phyloP scores from a whole-genome alignment of 495 filamentous ascomycete genomes.

The Neurospora sublineolata region DNA sequence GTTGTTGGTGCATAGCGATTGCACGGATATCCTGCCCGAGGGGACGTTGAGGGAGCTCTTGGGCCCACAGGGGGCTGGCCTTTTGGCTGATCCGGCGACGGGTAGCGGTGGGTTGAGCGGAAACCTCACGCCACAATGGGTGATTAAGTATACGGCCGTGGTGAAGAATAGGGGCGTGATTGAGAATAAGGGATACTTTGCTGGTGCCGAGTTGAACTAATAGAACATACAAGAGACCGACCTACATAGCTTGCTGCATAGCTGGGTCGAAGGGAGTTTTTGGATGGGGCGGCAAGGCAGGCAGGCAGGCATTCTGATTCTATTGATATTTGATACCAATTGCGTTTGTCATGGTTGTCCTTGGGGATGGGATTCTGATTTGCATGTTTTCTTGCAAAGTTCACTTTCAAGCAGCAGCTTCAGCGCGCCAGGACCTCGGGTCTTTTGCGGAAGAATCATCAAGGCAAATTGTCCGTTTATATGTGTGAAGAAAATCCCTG shows the following conservation, averaged over 20 bases:
- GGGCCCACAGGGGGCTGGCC: slow-evolving; percentile 55
- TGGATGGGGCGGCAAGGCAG: neutral
- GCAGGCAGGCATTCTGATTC: neutral
- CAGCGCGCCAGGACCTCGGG: neutral
- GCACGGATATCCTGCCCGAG: slow-evolving; percentile 74
- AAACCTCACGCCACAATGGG: slow-evolving; percentile 80
- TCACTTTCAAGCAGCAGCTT: neutral
- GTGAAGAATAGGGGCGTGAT: slow-evolving; percentile 92
- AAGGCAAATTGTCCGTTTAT: neutral
- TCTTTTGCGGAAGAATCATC: neutral
- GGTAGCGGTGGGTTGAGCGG: slow-evolving; percentile 47
- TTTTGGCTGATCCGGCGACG: slow-evolving; percentile 43
- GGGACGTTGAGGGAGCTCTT: slow-evolving; percentile 77
- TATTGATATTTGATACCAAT: slow-evolving; percentile 2
- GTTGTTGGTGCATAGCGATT: slow-evolving; percentile 88
- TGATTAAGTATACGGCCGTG: slow-evolving; percentile 97
- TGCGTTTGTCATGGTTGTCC: neutral
- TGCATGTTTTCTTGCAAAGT: neutral
- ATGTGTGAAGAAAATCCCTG: neutral
- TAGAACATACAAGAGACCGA: neutral
- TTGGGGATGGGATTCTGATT: neutral
- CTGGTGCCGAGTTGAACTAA: slow-evolving; percentile 52
- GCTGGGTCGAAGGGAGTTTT: slow-evolving; percentile 1
- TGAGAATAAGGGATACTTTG: slow-evolving; percentile 97
- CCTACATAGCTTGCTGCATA: neutral